Evolutionary conservation across 768 basidiomycete species (phyloP).

Genomic region (Suillus hirtellus): DNA sequence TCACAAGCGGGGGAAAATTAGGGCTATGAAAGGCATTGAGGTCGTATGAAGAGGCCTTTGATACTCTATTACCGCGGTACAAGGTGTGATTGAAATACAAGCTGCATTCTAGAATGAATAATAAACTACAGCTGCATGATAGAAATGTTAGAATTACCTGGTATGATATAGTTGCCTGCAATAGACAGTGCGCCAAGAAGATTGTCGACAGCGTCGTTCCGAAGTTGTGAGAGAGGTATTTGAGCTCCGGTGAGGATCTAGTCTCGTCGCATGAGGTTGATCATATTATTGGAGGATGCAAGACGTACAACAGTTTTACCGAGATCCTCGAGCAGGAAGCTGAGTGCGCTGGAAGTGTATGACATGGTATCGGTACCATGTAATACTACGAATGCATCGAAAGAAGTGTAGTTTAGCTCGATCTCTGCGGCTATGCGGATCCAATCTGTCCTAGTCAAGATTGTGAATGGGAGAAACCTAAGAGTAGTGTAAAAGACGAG

Average conservation of each 20-base stretch:
- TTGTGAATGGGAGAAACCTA: constrained; percentile 8
- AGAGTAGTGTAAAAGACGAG: constrained; percentile 11
- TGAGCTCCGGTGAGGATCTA: constrained; percentile 93
- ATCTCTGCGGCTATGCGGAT: constrained; percentile 89
- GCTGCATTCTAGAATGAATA: constrained; percentile 60
- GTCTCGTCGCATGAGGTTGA: neutral
- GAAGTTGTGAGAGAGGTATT: constrained; percentile 85
- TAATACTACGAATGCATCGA: constrained; percentile 88
- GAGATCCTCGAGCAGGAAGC: constrained; percentile 89
- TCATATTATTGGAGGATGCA: neutral
- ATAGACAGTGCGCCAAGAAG: constrained; percentile 85
- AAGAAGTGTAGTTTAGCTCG: constrained; percentile 82
- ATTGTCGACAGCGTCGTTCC: constrained; percentile 96
- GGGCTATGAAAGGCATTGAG: constrained; percentile 84
- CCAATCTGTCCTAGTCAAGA: constrained; percentile 60
- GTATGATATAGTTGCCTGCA: constrained; percentile 89
- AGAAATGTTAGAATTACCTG: constrained; percentile 49
- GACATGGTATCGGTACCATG: constrained; percentile 94
- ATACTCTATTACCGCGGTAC: constrained; percentile 83
- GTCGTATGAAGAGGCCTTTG: constrained; percentile 80
- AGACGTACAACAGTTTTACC: constrained; percentile 81
- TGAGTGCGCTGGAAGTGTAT: constrained; percentile 85
- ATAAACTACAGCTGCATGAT: neutral
- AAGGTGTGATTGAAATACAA: constrained; percentile 90
- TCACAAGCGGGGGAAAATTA: constrained; percentile 79